A percentile compares a stretch with the other conserved stretches of the same genome.
phyloP scores from a whole-genome alignment of 2,329 filamentous ascomycete genomes.

The Dichotomopilus funicola region DNA sequence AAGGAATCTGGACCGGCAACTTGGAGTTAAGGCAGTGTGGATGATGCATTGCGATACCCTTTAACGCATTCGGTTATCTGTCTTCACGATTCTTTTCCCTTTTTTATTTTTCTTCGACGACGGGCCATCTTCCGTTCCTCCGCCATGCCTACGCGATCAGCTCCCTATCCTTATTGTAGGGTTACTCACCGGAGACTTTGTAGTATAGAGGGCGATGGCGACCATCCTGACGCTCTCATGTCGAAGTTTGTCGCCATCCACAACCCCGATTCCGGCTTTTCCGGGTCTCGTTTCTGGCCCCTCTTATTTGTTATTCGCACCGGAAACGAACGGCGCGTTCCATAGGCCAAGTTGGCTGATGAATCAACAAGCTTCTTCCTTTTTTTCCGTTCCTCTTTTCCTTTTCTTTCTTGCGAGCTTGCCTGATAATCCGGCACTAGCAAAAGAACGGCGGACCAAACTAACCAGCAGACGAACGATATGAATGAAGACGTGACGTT shows the following conservation, averaged over 20 bases:
- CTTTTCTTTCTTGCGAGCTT: slow-evolving; percentile 9
- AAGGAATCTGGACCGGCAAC: background rate
- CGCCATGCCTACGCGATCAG: background rate
- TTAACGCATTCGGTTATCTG: background rate
- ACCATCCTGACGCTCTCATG: slow-evolving; percentile 10
- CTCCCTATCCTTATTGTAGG: background rate
- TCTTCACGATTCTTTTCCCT: background rate
- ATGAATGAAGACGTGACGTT: too few species aligned
- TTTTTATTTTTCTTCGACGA: background rate
- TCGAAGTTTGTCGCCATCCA: slow-evolving; percentile 12
- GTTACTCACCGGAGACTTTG: slow-evolving; percentile 9
- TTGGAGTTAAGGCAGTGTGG: slow-evolving; percentile 11
- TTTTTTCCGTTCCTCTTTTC: background rate
- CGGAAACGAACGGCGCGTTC: background rate
- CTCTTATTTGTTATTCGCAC: too few species aligned
- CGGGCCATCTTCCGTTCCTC: background rate
- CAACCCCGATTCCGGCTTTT: slow-evolving; percentile 1
- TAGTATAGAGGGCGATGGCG: slow-evolving; percentile 19
- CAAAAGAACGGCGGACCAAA: too few species aligned
- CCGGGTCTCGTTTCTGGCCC: background rate
- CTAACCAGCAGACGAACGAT: too few species aligned
- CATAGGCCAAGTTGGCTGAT: slow-evolving; percentile 21
- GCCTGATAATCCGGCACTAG: too few species aligned
- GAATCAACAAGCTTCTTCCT: slow-evolving; percentile 10
- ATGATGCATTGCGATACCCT: slow-evolving; percentile 19